Evolutionary conservation across 2,329 filamentous ascomycete genomes (phyloP), one percentile per base, ranked within the genome.

Genomic region (Aspergillus ruber): DNA sequence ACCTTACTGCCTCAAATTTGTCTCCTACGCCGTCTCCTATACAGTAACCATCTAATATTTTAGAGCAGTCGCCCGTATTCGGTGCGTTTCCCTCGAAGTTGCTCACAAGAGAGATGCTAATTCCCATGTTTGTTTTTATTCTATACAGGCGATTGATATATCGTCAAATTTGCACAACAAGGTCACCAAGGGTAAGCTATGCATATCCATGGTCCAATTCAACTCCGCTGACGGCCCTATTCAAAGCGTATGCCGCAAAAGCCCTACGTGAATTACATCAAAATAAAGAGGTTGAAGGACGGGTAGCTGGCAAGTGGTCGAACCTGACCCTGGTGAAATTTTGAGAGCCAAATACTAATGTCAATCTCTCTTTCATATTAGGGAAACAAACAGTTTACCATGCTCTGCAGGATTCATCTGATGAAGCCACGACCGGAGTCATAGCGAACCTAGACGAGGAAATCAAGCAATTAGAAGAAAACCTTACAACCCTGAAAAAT

Each of bases 361-460:
- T n/a, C 6, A 4, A 8, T 9, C 10, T 43, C 17, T n/a, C 35
- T 50, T 7, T 18, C n/a, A 52, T 38, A 17, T 42, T 42, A 79
- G 80, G 81, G 17, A 84, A 83, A 64, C 80, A 83, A 56, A 70
- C 74, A 35, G 80, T 84, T 50, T 84, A 83, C 60, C 81, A 84
- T 62, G 70, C 74, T 32, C 48, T 72, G 17, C 67, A 84, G 72
- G 72, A 79, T 47, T 67, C 76, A 33, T 63, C 71, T 12, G 74
- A 79, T 36, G 69, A 73, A 21, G 63, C 67, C 40, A 72, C 72
- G 2, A 67, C 75, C 6, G 73, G 77, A 47, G 64, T 74, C 41
- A 70, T 82, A 38, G 66, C 71, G 36, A 64, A 66, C 13, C 71
- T 82, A 55, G 74, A 80, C 46, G 54, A 64, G n/a, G 65, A 72